These are phyloP conservation scores for Auriculariales sp. DNA, from an alignment of 768 basidiomycete genomes.

Conservation along the genomic window DNA sequence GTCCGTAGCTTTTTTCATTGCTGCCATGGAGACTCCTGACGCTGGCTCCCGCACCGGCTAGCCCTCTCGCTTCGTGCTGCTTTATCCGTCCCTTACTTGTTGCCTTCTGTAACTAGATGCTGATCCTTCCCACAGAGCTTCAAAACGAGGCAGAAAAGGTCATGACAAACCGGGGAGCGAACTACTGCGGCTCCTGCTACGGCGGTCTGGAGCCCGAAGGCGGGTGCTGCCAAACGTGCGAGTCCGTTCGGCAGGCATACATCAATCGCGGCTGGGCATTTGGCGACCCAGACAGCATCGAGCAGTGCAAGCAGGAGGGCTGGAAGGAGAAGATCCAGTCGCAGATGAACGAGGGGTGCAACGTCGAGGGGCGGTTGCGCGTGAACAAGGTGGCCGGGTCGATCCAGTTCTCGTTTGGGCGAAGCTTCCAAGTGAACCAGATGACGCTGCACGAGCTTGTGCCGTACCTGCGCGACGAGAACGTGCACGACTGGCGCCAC, in stretches of 20 bases:
- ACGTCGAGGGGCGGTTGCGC: constrained; percentile 76
- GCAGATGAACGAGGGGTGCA: constrained; percentile 90
- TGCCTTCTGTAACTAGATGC: constrained; percentile 4
- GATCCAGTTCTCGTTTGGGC: constrained; percentile 87
- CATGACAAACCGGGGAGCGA: constrained; percentile 36
- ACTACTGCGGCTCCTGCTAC: constrained; percentile 92
- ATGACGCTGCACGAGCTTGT: constrained; percentile 80
- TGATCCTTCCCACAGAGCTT: constrained; percentile 50
- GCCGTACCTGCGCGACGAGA: constrained; percentile 74
- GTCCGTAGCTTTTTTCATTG: no score
- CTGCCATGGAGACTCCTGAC: no score
- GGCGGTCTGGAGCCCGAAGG: constrained; percentile 61
- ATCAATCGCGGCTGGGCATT: constrained; percentile 93
- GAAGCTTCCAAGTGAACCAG: constrained; percentile 79
- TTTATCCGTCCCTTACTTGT: no score
- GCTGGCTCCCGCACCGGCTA: no score
- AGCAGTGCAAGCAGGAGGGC: constrained; percentile 88
- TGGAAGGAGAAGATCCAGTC: constrained; percentile 91
- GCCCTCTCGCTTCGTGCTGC: no score
- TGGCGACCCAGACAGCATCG: constrained; percentile 73
- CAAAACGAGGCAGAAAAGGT: constrained; percentile 80
- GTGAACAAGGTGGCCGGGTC: constrained; percentile 97
- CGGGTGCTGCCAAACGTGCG: constrained; percentile 94
- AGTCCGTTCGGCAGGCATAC: constrained; percentile 85
- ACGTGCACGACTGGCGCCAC: constrained; percentile 91